phyloP scores from a whole-genome alignment of 2,329 filamentous ascomycete genomes.

The Thermothelomyces thermophilus region DNA sequence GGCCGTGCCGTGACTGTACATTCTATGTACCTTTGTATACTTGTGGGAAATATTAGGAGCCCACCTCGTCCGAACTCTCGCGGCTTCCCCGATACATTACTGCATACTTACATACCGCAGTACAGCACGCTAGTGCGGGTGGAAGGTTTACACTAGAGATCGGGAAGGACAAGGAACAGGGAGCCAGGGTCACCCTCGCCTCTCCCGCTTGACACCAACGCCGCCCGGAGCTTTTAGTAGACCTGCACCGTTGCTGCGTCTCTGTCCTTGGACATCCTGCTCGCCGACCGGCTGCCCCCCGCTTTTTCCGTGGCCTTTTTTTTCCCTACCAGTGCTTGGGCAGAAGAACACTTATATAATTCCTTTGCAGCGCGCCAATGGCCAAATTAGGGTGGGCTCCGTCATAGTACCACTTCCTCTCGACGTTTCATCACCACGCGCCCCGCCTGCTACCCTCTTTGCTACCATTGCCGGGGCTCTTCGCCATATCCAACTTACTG shows the following conservation, averaged over 20 bases:
- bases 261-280: constrained; percentile 15
- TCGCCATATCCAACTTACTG: constrained; percentile 43
- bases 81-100: constrained; percentile 3
- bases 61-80: constrained; percentile 8
- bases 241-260: constrained; percentile 11
- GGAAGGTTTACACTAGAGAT: constrained; percentile 8
- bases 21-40: not conserved
- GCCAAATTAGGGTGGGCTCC: constrained; percentile 41
- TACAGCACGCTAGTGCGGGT: not conserved
- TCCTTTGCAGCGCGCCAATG: constrained; percentile 31
- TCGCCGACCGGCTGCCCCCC: constrained; percentile 22
- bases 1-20: not conserved
- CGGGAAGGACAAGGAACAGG: constrained; percentile 19
- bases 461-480: constrained; percentile 37
- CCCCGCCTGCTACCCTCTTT: constrained; percentile 34
- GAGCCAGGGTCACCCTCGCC: constrained; percentile 25
- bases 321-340: too few species aligned
- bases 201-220: constrained; percentile 23
- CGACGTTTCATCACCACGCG: constrained; percentile 36
- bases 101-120: not conserved
- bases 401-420: constrained; percentile 27
- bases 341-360: constrained; percentile 27
- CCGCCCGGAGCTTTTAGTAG: constrained; percentile 20
- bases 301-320: constrained; percentile 26
- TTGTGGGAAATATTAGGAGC: not conserved